A percentile compares a stretch with the other conserved stretches of the same genome.
These are phyloP conservation scores for Coniochaeta sp. DNA, from an alignment of 2,329 filamentous ascomycete species.

Conservation along the genomic window DNA sequence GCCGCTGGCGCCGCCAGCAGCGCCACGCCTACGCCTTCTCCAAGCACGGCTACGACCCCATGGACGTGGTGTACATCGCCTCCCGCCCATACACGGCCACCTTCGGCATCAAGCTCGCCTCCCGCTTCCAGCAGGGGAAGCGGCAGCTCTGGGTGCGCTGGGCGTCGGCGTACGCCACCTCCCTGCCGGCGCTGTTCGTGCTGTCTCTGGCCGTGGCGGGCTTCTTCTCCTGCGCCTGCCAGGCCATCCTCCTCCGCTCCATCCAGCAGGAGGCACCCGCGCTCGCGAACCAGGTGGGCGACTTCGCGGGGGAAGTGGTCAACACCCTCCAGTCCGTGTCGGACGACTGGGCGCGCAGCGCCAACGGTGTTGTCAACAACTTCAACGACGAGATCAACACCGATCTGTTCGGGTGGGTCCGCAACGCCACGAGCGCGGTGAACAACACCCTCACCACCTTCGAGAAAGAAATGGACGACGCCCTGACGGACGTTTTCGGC, in stretches of 20 bases:
- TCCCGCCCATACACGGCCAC: constrained; percentile 72
- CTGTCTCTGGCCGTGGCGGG: constrained; percentile 77
- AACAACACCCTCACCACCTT: constrained; percentile 83
- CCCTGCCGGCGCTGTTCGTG: constrained; percentile 76
- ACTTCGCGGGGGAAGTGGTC: constrained; percentile 75
- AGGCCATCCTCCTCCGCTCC: constrained; percentile 67
- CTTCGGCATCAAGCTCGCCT: constrained; percentile 63
- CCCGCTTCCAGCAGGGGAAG: constrained; percentile 55
- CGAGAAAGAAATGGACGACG: constrained; percentile 66
- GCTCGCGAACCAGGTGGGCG: constrained; percentile 66
- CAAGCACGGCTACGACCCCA: constrained; percentile 62
- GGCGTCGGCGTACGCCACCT: constrained; percentile 82
- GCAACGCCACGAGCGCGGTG: constrained; percentile 71
- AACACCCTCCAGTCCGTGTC: constrained; percentile 66
- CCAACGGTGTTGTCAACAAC: constrained; percentile 60
- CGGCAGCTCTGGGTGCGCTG: constrained; percentile 71
- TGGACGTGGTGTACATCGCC: constrained; percentile 85
- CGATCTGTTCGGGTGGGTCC: constrained; percentile 81
- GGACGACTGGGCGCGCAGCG: constrained; percentile 65
- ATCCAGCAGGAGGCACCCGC: constrained; percentile 71
- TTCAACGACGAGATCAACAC: constrained; percentile 64
- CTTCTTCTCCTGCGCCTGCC: constrained; percentile 74
- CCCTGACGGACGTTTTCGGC: constrained; percentile 72
- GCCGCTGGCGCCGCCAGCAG: constrained; percentile 67
- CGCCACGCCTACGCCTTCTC: constrained; percentile 61